Conservation (phyloP, 1,139 yeast genomes). For the Suhomyces coccinellae region DNA sequence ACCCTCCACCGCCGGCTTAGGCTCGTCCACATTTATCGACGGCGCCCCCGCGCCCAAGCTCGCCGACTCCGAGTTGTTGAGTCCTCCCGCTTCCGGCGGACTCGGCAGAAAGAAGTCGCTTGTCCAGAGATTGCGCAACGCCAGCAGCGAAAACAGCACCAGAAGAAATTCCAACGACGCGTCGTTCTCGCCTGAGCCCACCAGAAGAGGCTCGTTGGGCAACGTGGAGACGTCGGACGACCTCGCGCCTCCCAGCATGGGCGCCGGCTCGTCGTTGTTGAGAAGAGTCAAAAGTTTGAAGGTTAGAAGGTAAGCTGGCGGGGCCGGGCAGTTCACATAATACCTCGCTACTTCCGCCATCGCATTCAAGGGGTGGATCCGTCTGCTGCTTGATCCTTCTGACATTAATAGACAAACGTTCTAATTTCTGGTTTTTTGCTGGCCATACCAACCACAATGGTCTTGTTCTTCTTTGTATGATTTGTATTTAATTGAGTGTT, state of each 20-base stretch:
- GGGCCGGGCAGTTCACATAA: slow-evolving; percentile 1
- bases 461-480: slow-evolving; percentile 6
- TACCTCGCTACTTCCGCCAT: background rate
- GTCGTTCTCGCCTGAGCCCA: slow-evolving; percentile 15
- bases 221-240: slow-evolving; percentile 14
- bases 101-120: slow-evolving; percentile 74
- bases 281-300: slow-evolving; percentile 87
- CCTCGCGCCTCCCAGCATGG: slow-evolving; percentile 15
- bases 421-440: slow-evolving; percentile 6
- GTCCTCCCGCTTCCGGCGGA: slow-evolving; percentile 32
- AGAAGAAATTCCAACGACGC: slow-evolving; percentile 40
- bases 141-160: slow-evolving; percentile 35
- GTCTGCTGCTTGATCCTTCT: background rate
- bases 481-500: slow-evolving; percentile 5
- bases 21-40: slow-evolving; percentile 88
- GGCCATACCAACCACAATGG: slow-evolving; percentile 6
- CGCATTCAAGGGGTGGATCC: background rate
- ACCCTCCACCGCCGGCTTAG: slow-evolving; percentile 79
- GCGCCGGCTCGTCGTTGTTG: slow-evolving; percentile 47
- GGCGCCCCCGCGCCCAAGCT: slow-evolving; percentile 88
- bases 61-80: slow-evolving; percentile 27
- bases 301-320: slow-evolving; percentile 47
- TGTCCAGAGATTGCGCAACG: slow-evolving; percentile 61
- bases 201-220: slow-evolving; percentile 26
- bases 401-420: slow-evolving; percentile 5